These are phyloP conservation scores for Periglandula ipomoeae DNA, from an alignment of 2,329 filamentous ascomycete genomes.

Conservation along the genomic window DNA sequence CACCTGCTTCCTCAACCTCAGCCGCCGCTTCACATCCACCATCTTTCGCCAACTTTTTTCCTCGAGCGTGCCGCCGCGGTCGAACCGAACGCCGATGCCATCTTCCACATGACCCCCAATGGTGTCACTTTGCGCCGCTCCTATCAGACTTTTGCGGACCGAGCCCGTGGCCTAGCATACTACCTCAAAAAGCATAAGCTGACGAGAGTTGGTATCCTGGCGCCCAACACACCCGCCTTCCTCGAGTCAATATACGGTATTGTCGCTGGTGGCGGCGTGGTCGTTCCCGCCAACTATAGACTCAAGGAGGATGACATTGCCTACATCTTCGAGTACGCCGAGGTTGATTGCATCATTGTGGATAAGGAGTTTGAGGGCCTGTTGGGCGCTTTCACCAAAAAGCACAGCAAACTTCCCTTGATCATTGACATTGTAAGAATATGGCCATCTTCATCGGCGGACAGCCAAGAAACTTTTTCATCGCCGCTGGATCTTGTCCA, in stretches of 20 bases:
- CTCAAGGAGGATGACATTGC: constrained; percentile 76
- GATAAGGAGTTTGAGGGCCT: constrained; percentile 71
- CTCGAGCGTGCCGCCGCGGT: constrained; percentile 78
- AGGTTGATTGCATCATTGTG: constrained; percentile 79
- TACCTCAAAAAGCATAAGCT: constrained; percentile 67
- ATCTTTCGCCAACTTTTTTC: constrained; percentile 80
- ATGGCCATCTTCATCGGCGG: neutral
- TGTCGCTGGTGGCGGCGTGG: constrained; percentile 68
- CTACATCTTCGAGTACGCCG: constrained; percentile 83
- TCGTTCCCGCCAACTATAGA: constrained; percentile 55
- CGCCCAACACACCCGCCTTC: constrained; percentile 90
- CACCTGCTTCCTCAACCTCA: constrained; percentile 35
- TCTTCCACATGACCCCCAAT: constrained; percentile 78
- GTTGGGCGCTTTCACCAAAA: constrained; percentile 54
- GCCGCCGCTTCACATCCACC: constrained; percentile 56
- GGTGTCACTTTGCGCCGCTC: constrained; percentile 62
- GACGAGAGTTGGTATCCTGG: constrained; percentile 74
- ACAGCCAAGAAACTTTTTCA: too few species aligned
- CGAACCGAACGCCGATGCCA: constrained; percentile 75
- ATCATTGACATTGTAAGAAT: constrained; percentile 57
- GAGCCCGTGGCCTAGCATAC: constrained; percentile 80
- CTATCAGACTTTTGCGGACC: constrained; percentile 76
- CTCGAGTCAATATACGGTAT: constrained; percentile 85
- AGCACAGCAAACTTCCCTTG: constrained; percentile 55
- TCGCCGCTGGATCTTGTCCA: too few species aligned